Evolutionary conservation across 202 grass and related monocot species (phyloP).

Genomic region (Elaeis oleifera): DNA sequence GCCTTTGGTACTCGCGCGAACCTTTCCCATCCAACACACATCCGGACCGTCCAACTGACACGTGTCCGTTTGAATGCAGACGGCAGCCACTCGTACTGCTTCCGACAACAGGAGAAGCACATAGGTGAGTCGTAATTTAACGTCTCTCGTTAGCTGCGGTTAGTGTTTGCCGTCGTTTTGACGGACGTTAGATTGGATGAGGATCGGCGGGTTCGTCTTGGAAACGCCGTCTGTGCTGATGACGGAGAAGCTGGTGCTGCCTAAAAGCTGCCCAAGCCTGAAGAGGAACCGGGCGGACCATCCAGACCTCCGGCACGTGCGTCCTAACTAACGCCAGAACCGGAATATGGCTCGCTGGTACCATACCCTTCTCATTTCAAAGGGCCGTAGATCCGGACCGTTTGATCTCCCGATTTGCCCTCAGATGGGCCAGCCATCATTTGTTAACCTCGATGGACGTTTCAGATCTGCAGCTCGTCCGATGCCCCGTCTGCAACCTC

Average conservation of each 20-base stretch:
- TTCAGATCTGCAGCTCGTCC: constrained; percentile 78
- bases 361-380: too few species aligned
- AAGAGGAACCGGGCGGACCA: constrained; percentile 21
- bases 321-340: constrained; percentile 37
- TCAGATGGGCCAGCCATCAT: too few species aligned
- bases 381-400: background rate
- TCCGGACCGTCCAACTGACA: constrained; percentile 16
- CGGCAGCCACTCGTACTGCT: constrained; percentile 54
- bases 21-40: background rate
- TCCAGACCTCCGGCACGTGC: constrained; percentile 52
- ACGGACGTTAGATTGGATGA: constrained; percentile 43
- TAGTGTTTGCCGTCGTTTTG: background rate
- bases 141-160: too few species aligned
- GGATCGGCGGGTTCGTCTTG: constrained; percentile 68
- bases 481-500: constrained; percentile 64
- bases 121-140: constrained; percentile 41
- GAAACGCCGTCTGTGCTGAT: constrained; percentile 48
- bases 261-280: constrained; percentile 28
- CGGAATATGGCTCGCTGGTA: constrained; percentile 94
- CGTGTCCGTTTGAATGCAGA: constrained; percentile 28
- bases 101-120: constrained; percentile 50
- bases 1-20: constrained; percentile 46
- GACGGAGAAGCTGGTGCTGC: constrained; percentile 46
- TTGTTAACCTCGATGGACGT: background rate
- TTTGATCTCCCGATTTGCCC: constrained; percentile 6